Evolutionary conservation across 2,329 filamentous ascomycete genomes (phyloP).

Genomic region (Aspergillus brunneoviolaceus): DNA sequence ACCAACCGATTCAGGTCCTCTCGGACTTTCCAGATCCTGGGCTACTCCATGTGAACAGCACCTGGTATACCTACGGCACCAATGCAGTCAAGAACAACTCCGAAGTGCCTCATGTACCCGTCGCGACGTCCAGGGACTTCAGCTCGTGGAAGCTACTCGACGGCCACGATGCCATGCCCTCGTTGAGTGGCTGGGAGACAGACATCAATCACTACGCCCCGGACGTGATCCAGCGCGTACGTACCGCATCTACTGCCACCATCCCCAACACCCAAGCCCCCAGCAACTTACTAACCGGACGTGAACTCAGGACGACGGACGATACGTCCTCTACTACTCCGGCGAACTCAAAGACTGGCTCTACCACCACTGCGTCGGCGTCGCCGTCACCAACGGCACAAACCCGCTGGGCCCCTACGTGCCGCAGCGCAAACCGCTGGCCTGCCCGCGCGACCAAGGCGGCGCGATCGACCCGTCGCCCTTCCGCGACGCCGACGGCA

Average conservation of each 20-base stretch:
- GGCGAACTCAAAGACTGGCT: constrained; percentile 44
- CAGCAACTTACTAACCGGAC: not conserved
- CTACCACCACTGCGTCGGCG: constrained; percentile 57
- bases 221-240: constrained; percentile 53
- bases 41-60: constrained; percentile 31
- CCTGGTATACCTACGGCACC: constrained; percentile 37
- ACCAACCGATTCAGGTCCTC: constrained; percentile 22
- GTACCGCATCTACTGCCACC: constrained; percentile 3
- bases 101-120: constrained; percentile 48
- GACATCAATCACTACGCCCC: constrained; percentile 60
- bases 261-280: not conserved
- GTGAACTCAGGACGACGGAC: constrained; percentile 35
- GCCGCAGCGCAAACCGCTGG: constrained; percentile 48
- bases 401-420: constrained; percentile 46
- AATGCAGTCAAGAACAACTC: constrained; percentile 22
- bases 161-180: constrained; percentile 54
- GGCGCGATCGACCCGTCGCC: constrained; percentile 63
- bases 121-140: constrained; percentile 52
- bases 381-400: constrained; percentile 43
- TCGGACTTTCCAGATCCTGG: constrained; percentile 34
- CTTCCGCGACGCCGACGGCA: constrained; percentile 55
- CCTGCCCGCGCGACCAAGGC: constrained; percentile 53
- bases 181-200: constrained; percentile 52
- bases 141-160: constrained; percentile 46
- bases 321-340: constrained; percentile 60